These are phyloP conservation scores for Tillandsia leiboldiana DNA, from an alignment of 176 grass and related monocot species.

Conservation along the genomic window DNA sequence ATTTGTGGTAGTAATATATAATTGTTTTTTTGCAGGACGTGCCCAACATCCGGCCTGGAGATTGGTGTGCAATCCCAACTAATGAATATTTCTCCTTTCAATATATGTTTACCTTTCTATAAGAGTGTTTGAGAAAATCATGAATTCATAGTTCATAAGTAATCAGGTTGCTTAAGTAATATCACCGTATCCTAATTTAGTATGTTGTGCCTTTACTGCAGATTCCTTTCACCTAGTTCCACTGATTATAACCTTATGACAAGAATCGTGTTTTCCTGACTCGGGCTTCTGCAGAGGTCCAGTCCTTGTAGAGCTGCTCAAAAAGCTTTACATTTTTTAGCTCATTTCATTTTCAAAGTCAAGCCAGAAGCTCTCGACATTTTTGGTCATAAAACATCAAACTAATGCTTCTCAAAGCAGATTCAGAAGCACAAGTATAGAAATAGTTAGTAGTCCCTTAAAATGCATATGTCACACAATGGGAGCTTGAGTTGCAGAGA, in stretches of 20 bases:
- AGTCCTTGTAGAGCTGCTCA: too few relatives aligned
- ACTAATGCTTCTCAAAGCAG: too few relatives aligned
- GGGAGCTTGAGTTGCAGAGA: neutral
- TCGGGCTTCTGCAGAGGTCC: too few relatives aligned
- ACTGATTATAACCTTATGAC: too few relatives aligned
- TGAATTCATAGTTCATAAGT: neutral
- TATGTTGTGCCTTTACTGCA: neutral
- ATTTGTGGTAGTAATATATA: constrained; percentile 15
- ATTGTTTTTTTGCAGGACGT: constrained; percentile 35
- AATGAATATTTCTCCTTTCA: constrained; percentile 1
- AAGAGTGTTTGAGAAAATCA: neutral
- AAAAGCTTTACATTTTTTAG: too few relatives aligned
- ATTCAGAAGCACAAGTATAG: too few relatives aligned
- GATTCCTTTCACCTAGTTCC: neutral
- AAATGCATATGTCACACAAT: too few relatives aligned
- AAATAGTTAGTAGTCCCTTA: too few relatives aligned
- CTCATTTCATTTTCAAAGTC: too few relatives aligned
- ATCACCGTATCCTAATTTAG: neutral
- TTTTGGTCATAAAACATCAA: too few relatives aligned
- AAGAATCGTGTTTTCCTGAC: too few relatives aligned
- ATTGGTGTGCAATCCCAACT: constrained; percentile 40
- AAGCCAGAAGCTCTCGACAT: too few relatives aligned
- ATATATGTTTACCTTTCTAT: neutral
- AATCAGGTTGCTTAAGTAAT: neutral
- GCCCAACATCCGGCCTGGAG: constrained; percentile 30